phyloP scores from a whole-genome alignment of 257 asterid genomes.

The Solanum neorickii region DNA sequence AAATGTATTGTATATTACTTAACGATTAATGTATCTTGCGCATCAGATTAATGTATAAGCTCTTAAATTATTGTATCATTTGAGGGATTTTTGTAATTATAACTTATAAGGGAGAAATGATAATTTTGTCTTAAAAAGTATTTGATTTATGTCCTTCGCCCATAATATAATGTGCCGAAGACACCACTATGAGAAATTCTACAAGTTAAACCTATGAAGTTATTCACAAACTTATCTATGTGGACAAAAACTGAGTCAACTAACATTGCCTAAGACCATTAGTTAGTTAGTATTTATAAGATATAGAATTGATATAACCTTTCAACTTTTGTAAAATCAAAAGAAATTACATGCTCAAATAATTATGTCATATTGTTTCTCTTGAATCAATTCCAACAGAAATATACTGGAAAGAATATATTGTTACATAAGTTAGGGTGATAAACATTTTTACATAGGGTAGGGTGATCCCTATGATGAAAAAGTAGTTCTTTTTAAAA shows the following conservation, averaged over 20 bases:
- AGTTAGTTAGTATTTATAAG: neutral
- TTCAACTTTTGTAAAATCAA: too few species aligned
- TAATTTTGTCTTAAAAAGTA: too few species aligned
- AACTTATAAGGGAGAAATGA: too few species aligned
- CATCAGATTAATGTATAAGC: too few species aligned
- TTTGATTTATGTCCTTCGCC: too few species aligned
- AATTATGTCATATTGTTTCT: neutral
- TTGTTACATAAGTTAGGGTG: neutral
- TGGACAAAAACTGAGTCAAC: neutral
- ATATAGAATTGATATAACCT: neutral
- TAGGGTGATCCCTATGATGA: neutral
- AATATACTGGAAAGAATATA: neutral
- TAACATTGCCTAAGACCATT: neutral
- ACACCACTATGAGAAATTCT: neutral
- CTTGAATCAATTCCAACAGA: neutral
- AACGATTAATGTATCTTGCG: too few species aligned
- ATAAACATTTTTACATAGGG: neutral
- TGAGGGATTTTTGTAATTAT: too few species aligned
- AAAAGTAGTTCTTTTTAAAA: too few species aligned
- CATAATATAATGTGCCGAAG: too few species aligned
- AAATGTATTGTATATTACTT: too few species aligned
- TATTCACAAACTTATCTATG: too few species aligned
- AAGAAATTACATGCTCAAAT: neutral
- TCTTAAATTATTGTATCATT: too few species aligned
- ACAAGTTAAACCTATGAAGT: neutral